These are phyloP conservation scores for Blastomyces silverae DNA, from an alignment of 2,329 filamentous ascomycete genomes.

Conservation along the genomic window DNA sequence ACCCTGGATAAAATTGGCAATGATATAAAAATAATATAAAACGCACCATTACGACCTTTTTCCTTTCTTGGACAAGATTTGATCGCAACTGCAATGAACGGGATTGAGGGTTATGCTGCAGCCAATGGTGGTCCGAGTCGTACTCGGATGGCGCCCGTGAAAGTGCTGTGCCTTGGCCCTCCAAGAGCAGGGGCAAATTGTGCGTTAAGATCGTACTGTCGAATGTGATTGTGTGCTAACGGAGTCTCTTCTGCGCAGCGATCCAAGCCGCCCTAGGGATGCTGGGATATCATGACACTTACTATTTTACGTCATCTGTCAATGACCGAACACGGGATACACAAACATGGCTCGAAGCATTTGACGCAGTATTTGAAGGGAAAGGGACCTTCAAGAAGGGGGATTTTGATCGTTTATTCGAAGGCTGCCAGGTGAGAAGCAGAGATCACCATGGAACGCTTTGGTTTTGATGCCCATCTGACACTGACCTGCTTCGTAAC, in stretches of 20 bases:
- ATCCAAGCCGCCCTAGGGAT: constrained; percentile 59
- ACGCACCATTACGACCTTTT: neutral
- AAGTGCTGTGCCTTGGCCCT: constrained; percentile 17
- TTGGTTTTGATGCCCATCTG: neutral
- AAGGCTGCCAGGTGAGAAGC: constrained; percentile 48
- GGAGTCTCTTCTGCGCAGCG: constrained; percentile 36
- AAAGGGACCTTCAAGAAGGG: constrained; percentile 57
- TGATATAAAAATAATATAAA: neutral
- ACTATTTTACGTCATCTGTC: constrained; percentile 66
- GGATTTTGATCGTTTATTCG: constrained; percentile 63
- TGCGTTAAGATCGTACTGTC: constrained; percentile 2
- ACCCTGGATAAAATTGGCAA: neutral
- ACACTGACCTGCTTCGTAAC: neutral
- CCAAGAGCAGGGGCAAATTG: constrained; percentile 17
- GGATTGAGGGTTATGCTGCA: neutral
- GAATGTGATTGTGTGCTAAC: neutral
- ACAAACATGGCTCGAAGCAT: constrained; percentile 63
- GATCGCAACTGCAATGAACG: neutral
- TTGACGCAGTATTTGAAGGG: constrained; percentile 56
- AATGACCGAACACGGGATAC: constrained; percentile 63
- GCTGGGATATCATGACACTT: constrained; percentile 61
- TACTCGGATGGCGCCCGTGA: constrained; percentile 16
- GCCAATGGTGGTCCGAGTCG: constrained; percentile 1
- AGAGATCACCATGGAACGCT: neutral
- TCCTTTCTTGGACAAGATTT: neutral